Base-by-base conservation (phyloP, 441 rosid species). In the Croton setiger region DNA sequence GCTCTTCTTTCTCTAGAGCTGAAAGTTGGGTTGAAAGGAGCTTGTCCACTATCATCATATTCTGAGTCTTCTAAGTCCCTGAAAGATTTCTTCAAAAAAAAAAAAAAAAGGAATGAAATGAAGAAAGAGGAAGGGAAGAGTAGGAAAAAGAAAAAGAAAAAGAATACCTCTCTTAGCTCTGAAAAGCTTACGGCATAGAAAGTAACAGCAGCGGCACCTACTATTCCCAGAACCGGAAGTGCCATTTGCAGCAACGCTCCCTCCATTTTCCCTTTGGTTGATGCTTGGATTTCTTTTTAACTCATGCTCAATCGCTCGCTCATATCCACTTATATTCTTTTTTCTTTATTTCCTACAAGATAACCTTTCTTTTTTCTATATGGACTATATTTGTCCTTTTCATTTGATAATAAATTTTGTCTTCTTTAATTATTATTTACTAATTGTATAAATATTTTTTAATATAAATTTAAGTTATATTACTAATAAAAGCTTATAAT, bases 161-260 rank as follows among this genome's bases (percentile, higher is more conserved):
- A 23, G 14, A 15, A 12, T 72, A 90, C 91, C 90, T 90, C 91
- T 64, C 90, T 74, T 9, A 86, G 62, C 81, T 85, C 93, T 4
- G 81, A 45, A 59, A 85, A 86, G 84, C 90, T 86, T 5, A 88
- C 88, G 12, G 67, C 88, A 72, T 86, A 88, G 82, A 85, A 85
- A 36, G 93, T 86, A 63, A 79, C 85, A 17, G 83, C 95, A 0
- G 90, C 87, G 53, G 81, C 89, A 14, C 86, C 95, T 11, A 83
- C 73, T 13, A 86, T 86, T 60, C 89, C 92, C 8, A 82, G 75
- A 68, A 89, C 73, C 53, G 95, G 92, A 37, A 87, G 73, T 6
- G 82, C 90, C 11, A 85, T 66, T 59, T 89, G 95, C 79, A 80
- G 66, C 49, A 77, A 66, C 35, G 78, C 86, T 45, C 14, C 49